Evolutionary conservation across 2,329 filamentous ascomycete genomes (phyloP), one percentile per base, ranked within the genome.

Genomic region (Didymella pinodella): DNA sequence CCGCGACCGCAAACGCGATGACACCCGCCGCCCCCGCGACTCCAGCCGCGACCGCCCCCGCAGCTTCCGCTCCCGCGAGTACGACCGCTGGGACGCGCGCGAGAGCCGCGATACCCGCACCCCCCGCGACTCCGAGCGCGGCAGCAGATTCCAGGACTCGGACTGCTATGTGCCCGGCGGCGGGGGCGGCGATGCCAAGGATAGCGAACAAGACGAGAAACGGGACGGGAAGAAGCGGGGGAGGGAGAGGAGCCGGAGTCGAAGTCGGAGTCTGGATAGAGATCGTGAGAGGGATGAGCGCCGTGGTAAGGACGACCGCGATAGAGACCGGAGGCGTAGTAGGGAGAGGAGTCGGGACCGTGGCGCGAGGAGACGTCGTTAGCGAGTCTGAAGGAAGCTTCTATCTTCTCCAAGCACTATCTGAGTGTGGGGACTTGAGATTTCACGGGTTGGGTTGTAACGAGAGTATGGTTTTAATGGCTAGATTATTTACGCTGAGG

Each of bases 31-130:
- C 31, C 53, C 53, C 20, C 59, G 78, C 12, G 78, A 79, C 38
- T 71, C 78, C 11, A 79, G 81, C 26, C 71, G 77, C 8, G 78
- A 77, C 6, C 70, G 72, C 3, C 55, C 58, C n/a, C 66, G 65
- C 3, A 65, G 77, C 56, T 80, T 79, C 16, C 69, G 79, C 7
- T 78, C 79, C 16, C 73, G 79, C 2, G 79, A 82, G 20, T 75
- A 80, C 16, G 79, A 78, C 20, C 72, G 74, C 4, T 73, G 71
- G 69, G 71, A 74, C 18, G 67, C 64, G 3, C 52, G 50, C 11
- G 50, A 54, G 7, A 46, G 7, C n/a, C 47, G 56, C 20, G 50
- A 59, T 6, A 41, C 18, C 16, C 20, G 56, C 31, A 32, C 31
- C 16, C 36, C 26, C 3, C 49, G 56, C 38, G 56, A 59, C 64